These are phyloP conservation scores for Fusarium sp. DNA, from an alignment of 2,329 filamentous ascomycete species.

Conservation along the genomic window DNA sequence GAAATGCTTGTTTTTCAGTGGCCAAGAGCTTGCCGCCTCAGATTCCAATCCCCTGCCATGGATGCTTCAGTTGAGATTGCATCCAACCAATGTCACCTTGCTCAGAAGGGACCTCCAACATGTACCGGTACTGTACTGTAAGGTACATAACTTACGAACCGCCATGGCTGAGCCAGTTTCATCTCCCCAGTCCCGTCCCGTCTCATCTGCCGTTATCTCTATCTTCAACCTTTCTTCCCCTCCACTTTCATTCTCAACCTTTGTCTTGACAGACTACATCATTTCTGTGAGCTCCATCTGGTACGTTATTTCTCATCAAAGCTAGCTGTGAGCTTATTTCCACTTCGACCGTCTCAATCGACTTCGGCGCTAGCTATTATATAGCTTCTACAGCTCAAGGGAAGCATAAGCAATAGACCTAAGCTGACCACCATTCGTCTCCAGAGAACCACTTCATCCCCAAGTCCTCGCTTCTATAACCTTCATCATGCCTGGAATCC, in stretches of 20 bases:
- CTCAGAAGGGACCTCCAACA: not conserved
- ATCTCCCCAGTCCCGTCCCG: slow-evolving; percentile 20
- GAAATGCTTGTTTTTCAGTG: slow-evolving; percentile 45
- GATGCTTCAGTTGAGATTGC: slow-evolving; percentile 43
- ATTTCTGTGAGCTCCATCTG: slow-evolving; percentile 9
- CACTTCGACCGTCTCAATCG: not conserved
- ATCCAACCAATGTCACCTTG: slow-evolving; percentile 28
- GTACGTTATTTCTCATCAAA: slow-evolving; percentile 15
- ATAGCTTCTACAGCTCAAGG: slow-evolving; percentile 6
- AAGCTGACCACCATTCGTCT: slow-evolving; percentile 31
- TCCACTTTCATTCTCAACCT: slow-evolving; percentile 9
- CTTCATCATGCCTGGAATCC: slow-evolving; percentile 66
- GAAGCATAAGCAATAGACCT: slow-evolving; percentile 1
- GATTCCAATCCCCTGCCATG: slow-evolving; percentile 34
- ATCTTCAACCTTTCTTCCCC: slow-evolving; percentile 14
- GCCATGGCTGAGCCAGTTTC: slow-evolving; percentile 34
- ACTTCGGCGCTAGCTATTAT: not conserved
- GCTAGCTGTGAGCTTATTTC: not conserved
- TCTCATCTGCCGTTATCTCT: slow-evolving; percentile 16
- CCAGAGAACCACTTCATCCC: slow-evolving; percentile 10
- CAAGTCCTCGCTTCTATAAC: not conserved
- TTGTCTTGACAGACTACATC: not conserved
- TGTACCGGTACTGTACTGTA: not conserved
- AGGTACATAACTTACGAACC: slow-evolving; percentile 20
- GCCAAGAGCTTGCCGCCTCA: slow-evolving; percentile 28